Base-by-base conservation (phyloP, 192 early-diverging fungal species). In the Linderina pennispora region DNA sequence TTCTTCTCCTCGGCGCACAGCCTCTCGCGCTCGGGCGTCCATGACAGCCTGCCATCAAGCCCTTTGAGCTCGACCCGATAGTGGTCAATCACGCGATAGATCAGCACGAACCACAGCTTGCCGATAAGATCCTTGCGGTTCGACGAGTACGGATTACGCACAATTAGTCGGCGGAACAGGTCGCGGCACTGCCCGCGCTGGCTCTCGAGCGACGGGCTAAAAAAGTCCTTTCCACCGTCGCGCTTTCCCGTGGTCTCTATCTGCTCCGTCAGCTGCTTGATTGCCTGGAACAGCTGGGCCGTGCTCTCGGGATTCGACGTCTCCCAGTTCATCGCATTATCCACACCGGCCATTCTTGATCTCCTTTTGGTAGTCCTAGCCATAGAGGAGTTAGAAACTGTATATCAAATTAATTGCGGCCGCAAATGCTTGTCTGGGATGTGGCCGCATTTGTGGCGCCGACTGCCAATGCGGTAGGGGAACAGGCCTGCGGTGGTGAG, bases 101-200 rank as follows among this genome's bases (percentile, higher is more conserved):
- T 57, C 19, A 40, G 23, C 33, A 54, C 49, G 34, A 62, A 54
- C 66, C 66, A 69, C 58, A 69, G 56, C 48, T 69, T 69, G 46
- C 55, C 48, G 39, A 43, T 50, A 2, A 61, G 55, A 50, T 62
- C 66, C 50, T 58, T 69, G 54, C 66, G 66, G 28, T 54, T 50
- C 16, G 66, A 57, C 38, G 66, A 53, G 38, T 50, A 62, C 31
- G 66, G 66, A 35, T 58, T 69, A 42, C 66, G 58, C 39, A 69
- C 34, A 11, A 69, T 35, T 34, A 69, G 55, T n/a, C 50, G 51
- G 13, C 66, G 49, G 36, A 58, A 69, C 43, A 69, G 55, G 47
- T 69, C 66, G 8, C 60, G 39, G 32, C 45, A 56, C 43, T 58
- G 55, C 40, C 40, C 33, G 39, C 66, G 66, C 46, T 61, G 50